Conservation (phyloP, 129 eudicot species). For the Flaveria linearis region DNA sequence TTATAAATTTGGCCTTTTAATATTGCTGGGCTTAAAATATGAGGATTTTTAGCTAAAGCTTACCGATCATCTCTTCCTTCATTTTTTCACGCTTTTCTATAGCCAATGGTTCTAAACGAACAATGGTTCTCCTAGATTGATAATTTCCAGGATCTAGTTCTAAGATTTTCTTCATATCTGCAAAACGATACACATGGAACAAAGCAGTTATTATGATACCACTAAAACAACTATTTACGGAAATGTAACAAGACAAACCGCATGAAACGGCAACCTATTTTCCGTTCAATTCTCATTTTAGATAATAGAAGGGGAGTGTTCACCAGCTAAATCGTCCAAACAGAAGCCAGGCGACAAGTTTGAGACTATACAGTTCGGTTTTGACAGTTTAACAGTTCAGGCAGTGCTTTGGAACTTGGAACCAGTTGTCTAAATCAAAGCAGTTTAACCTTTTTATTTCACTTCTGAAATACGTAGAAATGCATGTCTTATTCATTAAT, state of each 20-base stretch:
- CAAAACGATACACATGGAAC: neutral
- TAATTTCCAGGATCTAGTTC: slow-evolving; percentile 78
- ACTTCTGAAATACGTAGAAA: neutral
- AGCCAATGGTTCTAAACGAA: slow-evolving; percentile 83
- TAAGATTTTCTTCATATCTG: slow-evolving; percentile 71
- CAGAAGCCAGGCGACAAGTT: neutral
- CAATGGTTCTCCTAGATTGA: slow-evolving; percentile 61
- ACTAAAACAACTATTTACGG: neutral
- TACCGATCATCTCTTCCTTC: slow-evolving; percentile 96
- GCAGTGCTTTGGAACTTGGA: neutral
- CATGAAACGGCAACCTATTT: neutral
- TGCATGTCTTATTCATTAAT: neutral
- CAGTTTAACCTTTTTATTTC: neutral
- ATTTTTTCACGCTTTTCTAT: slow-evolving; percentile 88
- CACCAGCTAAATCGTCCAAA: neutral
- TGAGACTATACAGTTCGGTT: neutral
- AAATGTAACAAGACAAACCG: neutral
- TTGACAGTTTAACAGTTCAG: neutral
- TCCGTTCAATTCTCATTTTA: neutral
- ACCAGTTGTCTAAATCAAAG: neutral
- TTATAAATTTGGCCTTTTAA: neutral
- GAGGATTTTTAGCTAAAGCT: slow-evolving; percentile 20
- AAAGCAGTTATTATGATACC: neutral
- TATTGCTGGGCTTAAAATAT: neutral
- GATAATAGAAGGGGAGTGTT: neutral